phyloP scores from a whole-genome alignment of 257 asterid species.

The Nyctanthes arbortristis region DNA sequence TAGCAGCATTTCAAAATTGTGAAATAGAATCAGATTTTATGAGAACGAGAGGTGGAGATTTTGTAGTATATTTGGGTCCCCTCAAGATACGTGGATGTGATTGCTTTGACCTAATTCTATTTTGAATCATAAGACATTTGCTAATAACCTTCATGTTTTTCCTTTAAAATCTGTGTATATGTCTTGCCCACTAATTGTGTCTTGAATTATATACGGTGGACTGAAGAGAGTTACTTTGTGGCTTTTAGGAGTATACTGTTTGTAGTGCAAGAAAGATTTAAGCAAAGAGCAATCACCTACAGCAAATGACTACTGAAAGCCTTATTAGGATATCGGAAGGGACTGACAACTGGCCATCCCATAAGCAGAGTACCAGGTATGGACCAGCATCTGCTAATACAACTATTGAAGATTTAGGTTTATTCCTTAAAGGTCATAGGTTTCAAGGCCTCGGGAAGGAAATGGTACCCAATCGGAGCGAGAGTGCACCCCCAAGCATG shows the following conservation, averaged over 20 bases:
- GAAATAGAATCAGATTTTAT: no score
- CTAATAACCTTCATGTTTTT: no score
- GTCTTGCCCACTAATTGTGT: background rate
- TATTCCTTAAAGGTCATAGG: conserved; percentile 39
- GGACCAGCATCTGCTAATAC: conserved; percentile 31
- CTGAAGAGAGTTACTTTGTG: conserved; percentile 7
- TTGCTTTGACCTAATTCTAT: no score
- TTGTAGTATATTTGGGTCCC: no score
- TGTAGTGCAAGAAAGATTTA: conserved; percentile 16
- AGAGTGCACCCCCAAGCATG: conserved; percentile 63
- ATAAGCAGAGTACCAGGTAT: conserved; percentile 31
- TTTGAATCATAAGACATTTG: no score
- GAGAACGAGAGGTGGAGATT: no score
- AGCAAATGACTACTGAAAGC: conserved; percentile 48
- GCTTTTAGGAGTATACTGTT: conserved; percentile 18
- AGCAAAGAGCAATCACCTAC: conserved; percentile 11
- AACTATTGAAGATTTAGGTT: conserved; percentile 38
- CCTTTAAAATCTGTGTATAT: background rate
- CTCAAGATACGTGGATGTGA: no score
- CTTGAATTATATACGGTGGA: background rate
- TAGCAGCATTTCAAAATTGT: background rate
- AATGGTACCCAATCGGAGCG: conserved; percentile 45
- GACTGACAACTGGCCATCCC: conserved; percentile 36
- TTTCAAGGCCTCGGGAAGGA: conserved; percentile 36
- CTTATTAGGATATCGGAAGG: conserved; percentile 37